phyloP scores from a whole-genome alignment of 2,329 filamentous ascomycete genomes.

The Cryphonectria naterciae region DNA sequence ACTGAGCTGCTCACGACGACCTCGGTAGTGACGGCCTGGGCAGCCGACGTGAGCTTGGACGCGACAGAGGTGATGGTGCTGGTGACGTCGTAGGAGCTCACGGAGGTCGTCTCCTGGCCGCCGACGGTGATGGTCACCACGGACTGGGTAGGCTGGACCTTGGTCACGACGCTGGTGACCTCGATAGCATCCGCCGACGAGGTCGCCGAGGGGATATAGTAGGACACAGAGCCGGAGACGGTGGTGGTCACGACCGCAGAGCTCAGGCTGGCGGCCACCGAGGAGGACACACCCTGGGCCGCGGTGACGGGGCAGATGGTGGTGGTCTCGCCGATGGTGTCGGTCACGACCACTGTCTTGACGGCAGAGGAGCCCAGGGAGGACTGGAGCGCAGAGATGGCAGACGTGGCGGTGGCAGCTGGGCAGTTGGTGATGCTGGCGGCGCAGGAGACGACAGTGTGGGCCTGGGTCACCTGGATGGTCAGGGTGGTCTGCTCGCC shows the following conservation, averaged over 20 bases:
- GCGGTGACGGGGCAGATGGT: slow-evolving; percentile 35
- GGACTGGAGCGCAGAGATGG: slow-evolving; percentile 21
- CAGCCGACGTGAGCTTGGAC: not conserved
- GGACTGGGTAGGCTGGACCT: slow-evolving; percentile 16
- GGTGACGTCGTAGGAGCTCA: slow-evolving; percentile 21
- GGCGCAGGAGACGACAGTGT: slow-evolving; percentile 38
- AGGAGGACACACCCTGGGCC: slow-evolving; percentile 23
- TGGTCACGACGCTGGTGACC: slow-evolving; percentile 12
- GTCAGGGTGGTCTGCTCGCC: slow-evolving; percentile 28
- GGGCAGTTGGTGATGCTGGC: slow-evolving; percentile 38
- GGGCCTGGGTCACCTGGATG: slow-evolving; percentile 24
- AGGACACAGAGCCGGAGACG: slow-evolving; percentile 23
- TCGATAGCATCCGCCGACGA: slow-evolving; percentile 11
- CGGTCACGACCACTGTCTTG: slow-evolving; percentile 33
- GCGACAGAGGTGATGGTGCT: slow-evolving; percentile 19
- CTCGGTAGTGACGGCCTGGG: slow-evolving; percentile 11
- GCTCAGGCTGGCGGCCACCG: slow-evolving; percentile 27
- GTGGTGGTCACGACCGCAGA: slow-evolving; percentile 27
- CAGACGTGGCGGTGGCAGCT: slow-evolving; percentile 26
- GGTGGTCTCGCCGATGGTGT: slow-evolving; percentile 32
- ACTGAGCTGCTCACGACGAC: slow-evolving; percentile 19
- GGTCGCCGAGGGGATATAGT: slow-evolving; percentile 22
- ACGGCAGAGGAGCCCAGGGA: slow-evolving; percentile 30
- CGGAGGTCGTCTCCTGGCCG: slow-evolving; percentile 19
- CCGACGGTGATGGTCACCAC: slow-evolving; percentile 23